These are phyloP conservation scores for Boletus sp. DNA, from an alignment of 1,284 basidiomycete species.

Conservation along the genomic window DNA sequence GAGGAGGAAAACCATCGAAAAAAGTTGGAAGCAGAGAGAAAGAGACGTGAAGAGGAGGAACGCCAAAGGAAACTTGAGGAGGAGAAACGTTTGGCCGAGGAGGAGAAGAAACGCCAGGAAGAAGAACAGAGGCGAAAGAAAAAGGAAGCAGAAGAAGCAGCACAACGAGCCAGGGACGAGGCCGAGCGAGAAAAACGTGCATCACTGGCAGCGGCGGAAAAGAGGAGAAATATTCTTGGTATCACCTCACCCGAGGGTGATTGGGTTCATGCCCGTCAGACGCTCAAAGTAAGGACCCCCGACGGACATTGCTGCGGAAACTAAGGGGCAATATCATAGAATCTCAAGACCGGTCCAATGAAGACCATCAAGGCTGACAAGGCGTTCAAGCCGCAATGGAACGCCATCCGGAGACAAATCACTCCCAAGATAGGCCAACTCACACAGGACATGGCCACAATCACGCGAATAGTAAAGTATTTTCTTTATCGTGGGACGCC, in stretches of 20 bases:
- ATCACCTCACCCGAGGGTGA: slow-evolving; percentile 57
- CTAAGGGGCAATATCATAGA: slow-evolving; percentile 36
- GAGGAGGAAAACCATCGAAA: slow-evolving; percentile 61
- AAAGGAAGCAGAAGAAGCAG: slow-evolving; percentile 39
- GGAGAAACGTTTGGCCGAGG: slow-evolving; percentile 33
- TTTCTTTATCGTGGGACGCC: slow-evolving; percentile 3
- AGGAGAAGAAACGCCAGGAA: slow-evolving; percentile 31
- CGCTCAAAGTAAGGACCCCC: slow-evolving; percentile 49
- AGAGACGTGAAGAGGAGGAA: slow-evolving; percentile 45
- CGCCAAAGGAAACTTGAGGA: slow-evolving; percentile 39
- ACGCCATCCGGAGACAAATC: slow-evolving; percentile 74
- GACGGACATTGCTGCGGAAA: slow-evolving; percentile 20
- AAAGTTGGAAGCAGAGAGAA: slow-evolving; percentile 50
- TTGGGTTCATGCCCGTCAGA: slow-evolving; percentile 61
- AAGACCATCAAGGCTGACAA: slow-evolving; percentile 66
- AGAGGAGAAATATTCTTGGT: slow-evolving; percentile 39
- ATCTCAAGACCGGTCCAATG: slow-evolving; percentile 75
- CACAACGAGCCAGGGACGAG: slow-evolving; percentile 32
- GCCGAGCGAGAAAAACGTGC: slow-evolving; percentile 32
- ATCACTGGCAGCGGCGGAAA: slow-evolving; percentile 31
- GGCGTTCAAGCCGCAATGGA: slow-evolving; percentile 53
- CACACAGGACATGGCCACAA: slow-evolving; percentile 73
- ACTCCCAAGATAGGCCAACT: slow-evolving; percentile 91
- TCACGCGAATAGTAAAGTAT: slow-evolving; percentile 66
- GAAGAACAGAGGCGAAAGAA: slow-evolving; percentile 37